Evolutionary conservation across 345 rosid species (phyloP), one percentile per base, ranked within the genome.

Genomic region (Ceriops zippeliana): DNA sequence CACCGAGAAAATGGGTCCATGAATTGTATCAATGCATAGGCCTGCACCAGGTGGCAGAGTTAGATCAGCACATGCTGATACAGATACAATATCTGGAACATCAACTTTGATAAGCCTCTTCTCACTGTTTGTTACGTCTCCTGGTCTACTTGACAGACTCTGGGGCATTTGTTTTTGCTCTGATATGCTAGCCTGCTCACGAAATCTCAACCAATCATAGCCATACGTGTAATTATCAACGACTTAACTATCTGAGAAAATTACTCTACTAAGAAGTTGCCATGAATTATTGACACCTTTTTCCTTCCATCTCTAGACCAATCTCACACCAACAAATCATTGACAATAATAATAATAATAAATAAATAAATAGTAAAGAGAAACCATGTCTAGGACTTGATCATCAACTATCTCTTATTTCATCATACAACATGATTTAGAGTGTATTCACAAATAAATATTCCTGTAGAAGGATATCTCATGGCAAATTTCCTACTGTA

Each of bases 31-130:
- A 57, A 95, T 86, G 84, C 99, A 90, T 67, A 95, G 93, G 83
- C 90, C 99, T 49, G 99, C 90, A 73, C 99, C 99, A 5, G 93
- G 88, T 63, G 99, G 99, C 83, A 95, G 85, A 61, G 98, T 95
- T 67, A 91, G 87, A 83, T 95, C 99, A 37, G 96, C 88, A 76
- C 93, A 88, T 22, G 93, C 84, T 56, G 98, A 87, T 61, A 90
- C 96, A 68, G 98, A 95, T 53, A 86, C 79, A 20, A 95, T 86
- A 74, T 91, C 96, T 35, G 87, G 83, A 70, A 95, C 85, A 19
- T 85, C 86, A 63, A 95, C 84, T 79, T 84, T 86, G 63, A 87
- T 74, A 7, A 84, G 82, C 83, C 74, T 83, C 81, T 73, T 86
- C 61, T 89, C 96, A 62, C 69, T 61, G 61, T 78, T 82, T 38